Evolutionary conservation across 768 basidiomycete genomes (phyloP).

Genomic region (Leccinum barrowsii): DNA sequence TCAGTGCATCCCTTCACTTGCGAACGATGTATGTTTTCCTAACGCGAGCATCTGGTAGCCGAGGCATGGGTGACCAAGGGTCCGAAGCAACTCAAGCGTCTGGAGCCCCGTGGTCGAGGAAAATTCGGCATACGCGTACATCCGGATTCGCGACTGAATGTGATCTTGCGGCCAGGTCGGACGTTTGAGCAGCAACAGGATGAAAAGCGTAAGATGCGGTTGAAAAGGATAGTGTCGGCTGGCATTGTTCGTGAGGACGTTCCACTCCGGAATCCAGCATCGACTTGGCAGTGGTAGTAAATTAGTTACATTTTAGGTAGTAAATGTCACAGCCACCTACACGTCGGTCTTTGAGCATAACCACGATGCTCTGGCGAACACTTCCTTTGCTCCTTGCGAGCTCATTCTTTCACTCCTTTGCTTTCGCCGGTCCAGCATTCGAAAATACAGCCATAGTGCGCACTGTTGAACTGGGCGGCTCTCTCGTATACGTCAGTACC

Average conservation of each 20-base stretch:
- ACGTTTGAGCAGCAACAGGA: constrained; percentile 65
- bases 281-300: constrained; percentile 72
- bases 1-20: constrained; percentile 39
- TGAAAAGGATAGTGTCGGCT: constrained; percentile 78
- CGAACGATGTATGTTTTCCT: background rate
- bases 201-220: constrained; percentile 58
- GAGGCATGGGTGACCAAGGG: constrained; percentile 96
- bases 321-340: constrained; percentile 20
- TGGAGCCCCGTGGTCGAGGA: constrained; percentile 84
- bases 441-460: constrained; percentile 90
- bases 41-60: constrained; percentile 42
- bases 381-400: constrained; percentile 43
- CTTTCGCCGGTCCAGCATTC: constrained; percentile 52
- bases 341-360: constrained; percentile 19
- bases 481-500: constrained; percentile 84
- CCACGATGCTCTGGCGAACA: constrained; percentile 46
- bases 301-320: background rate
- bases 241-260: constrained; percentile 75
- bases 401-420: constrained; percentile 39
- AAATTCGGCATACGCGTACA: constrained; percentile 75
- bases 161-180: constrained; percentile 79
- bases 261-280: constrained; percentile 69
- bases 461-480: constrained; percentile 84
- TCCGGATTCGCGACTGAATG: constrained; percentile 69
- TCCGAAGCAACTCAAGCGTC: constrained; percentile 51